Evolutionary conservation across 192 early-diverging fungal genomes (phyloP), one percentile per base, ranked within the genome.

Genomic region (Polychytrium aggregatum): DNA sequence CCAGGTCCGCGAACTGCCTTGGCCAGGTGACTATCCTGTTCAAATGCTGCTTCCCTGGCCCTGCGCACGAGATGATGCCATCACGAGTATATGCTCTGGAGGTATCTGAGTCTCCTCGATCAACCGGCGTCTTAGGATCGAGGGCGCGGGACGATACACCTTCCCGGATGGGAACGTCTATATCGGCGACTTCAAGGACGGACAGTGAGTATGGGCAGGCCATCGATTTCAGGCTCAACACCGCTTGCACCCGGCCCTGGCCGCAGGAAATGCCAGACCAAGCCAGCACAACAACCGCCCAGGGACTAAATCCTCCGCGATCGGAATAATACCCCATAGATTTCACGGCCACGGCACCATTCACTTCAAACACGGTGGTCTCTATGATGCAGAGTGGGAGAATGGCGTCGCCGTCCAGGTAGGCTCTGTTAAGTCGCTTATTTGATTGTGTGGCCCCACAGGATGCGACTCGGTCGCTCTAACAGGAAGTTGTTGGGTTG

Each of bases 281-380:
- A n/a, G n/a, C n/a, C n/a, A n/a, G n/a, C n/a, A n/a, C n/a, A n/a
- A n/a, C n/a, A n/a, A n/a, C n/a, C n/a, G n/a, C n/a, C n/a, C n/a
- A n/a, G n/a, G n/a, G n/a, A n/a, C n/a, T n/a, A n/a, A n/a, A n/a
- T n/a, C n/a, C n/a, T n/a, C n/a, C n/a, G n/a, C n/a, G n/a, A n/a
- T n/a, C n/a, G n/a, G n/a, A n/a, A n/a, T n/a, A n/a, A n/a, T n/a
- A n/a, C n/a, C n/a, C n/a, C n/a, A n/a, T n/a, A 76, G 74, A 39
- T 76, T 78, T 53, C 71, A 78, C 46, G 75, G 75, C 1, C 39
- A 57, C 36, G 75, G 75, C 10, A 77, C 70, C 13, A 68, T 78
- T 26, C 67, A 70, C 44, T 77, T 78, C 42, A 52, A 27, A 30
- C 52, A 63, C 48, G 75, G 75, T 9, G 75, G 75, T 10, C 54